Base-by-base conservation (phyloP, 352 stramenopile genomes). In the Elongisporangium undulatum region DNA sequence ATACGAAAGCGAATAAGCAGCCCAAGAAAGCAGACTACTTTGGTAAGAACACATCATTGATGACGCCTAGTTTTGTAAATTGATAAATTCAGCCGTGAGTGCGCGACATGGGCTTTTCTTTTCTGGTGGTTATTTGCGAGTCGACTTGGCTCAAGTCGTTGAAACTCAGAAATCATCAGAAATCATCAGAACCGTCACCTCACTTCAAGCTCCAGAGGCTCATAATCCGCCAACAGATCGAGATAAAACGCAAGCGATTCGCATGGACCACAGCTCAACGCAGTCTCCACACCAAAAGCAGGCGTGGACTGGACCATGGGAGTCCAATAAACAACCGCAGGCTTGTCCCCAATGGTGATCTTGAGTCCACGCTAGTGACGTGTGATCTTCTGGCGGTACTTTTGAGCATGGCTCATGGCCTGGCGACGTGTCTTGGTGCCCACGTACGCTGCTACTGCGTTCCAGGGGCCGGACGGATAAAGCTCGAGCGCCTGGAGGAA, bases 381-480 rank as follows among this genome's bases (percentile, higher is more conserved):
- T 9, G 29, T 9, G 29, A 41, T 41, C 29, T 41, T 41, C 29
- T 41, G 29, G 29, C 29, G 29, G 29, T 41, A 41, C 29, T 41
- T 34, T 34, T 34, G 24, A 7, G 3, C 3, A 34, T 34, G 24
- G 24, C 3, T 34, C 24, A 41, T 15, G 9, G 29, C 13, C 5
- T 41, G 29, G 9, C 29, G 29, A 41, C 4, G 9, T 9, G 29
- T 41, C 29, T 41, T 41, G 2, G 67, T 74, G 19, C 55, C 49
- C 7, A 66, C 24, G 38, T 52, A 62, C 24, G n/a, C 15, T 2
- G 60, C 60, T 17, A 66, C 49, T 2, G 39, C 21, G 23, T 59
- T 57, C 60, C 60, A 66, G 8, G 60, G 60, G 10, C 60, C 60
- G 1, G 34, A 54, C 16, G 60, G 60, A 54, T 23, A 66, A 5